Evolutionary conservation across 192 early-diverging fungal genomes (phyloP).

Genomic region (Mortierella hygrophila): DNA sequence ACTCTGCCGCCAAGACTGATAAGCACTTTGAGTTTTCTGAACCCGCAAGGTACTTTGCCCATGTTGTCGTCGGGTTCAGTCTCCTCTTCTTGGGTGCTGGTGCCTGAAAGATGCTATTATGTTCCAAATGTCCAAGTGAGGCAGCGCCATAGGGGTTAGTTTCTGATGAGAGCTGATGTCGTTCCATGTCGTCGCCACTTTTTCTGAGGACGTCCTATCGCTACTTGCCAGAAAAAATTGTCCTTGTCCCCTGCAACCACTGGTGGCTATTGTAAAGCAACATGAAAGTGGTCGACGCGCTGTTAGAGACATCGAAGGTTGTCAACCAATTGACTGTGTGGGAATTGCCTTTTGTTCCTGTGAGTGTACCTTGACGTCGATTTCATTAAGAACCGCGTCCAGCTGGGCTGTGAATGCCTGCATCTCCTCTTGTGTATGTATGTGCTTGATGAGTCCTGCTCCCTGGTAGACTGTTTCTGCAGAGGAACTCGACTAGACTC

Average conservation of each 20-base stretch:
- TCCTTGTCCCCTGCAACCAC: slow-evolving; percentile 2
- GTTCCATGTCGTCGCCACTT: neutral
- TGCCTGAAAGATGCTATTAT: slow-evolving; percentile 37
- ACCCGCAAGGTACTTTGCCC: slow-evolving; percentile 38
- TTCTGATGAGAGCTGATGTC: neutral
- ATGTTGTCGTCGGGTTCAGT: slow-evolving; percentile 30
- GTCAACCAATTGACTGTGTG: neutral
- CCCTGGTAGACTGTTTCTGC: neutral
- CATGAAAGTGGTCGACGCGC: neutral
- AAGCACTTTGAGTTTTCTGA: slow-evolving; percentile 45
- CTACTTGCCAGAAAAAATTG: slow-evolving; percentile 36
- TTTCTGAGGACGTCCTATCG: neutral
- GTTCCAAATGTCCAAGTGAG: neutral
- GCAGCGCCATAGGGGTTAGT: neutral
- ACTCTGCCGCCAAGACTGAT: slow-evolving; percentile 34
- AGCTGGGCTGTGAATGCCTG: slow-evolving; percentile 34
- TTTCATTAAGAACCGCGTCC: slow-evolving; percentile 27
- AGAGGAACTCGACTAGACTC: neutral
- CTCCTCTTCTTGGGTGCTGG: slow-evolving; percentile 33
- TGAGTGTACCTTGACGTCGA: slow-evolving; percentile 28
- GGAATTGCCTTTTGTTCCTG: neutral
- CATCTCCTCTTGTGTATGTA: slow-evolving; percentile 1
- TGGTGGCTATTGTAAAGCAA: neutral
- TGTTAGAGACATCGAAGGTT: neutral
- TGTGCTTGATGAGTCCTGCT: neutral